phyloP scores from a whole-genome alignment of 2,329 filamentous ascomycete genomes.

The Salinomyces thailandicus region DNA sequence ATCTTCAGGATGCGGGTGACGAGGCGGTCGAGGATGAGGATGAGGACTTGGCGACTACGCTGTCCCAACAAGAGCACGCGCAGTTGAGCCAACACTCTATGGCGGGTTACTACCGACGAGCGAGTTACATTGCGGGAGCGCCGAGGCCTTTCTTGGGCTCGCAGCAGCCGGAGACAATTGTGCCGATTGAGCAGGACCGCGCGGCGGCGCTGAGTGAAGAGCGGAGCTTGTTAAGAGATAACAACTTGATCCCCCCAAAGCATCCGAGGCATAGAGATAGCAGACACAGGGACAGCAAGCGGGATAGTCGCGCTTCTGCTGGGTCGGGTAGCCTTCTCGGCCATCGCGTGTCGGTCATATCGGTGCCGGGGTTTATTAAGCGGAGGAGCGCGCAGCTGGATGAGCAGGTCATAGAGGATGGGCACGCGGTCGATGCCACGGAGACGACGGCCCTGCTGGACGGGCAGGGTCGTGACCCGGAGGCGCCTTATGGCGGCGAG shows the following conservation, averaged over 20 bases:
- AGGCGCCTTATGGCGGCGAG: slow-evolving; percentile 35
- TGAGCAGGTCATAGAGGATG: slow-evolving; percentile 13
- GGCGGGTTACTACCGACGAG: slow-evolving; percentile 60
- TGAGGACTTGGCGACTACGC: slow-evolving; percentile 8
- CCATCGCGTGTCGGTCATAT: slow-evolving; percentile 9
- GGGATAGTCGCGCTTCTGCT: slow-evolving; percentile 12
- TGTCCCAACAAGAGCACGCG: slow-evolving; percentile 7
- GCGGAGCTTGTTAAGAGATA: slow-evolving; percentile 48
- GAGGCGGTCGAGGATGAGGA: slow-evolving; percentile 10
- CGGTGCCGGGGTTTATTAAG: slow-evolving; percentile 12
- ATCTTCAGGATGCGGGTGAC: slow-evolving; percentile 17
- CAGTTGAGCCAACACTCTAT: slow-evolving; percentile 36
- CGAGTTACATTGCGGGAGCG: slow-evolving; percentile 64
- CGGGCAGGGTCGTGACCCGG: slow-evolving; percentile 19
- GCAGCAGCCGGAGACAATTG: slow-evolving; percentile 36
- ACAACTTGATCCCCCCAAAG: slow-evolving; percentile 47
- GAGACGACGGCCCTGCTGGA: slow-evolving; percentile 42
- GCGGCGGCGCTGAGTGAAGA: slow-evolving; percentile 47
- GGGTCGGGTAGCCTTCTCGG: slow-evolving; percentile 9
- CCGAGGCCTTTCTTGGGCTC: slow-evolving; percentile 60
- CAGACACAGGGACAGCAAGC: background rate
- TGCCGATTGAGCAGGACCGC: slow-evolving; percentile 38
- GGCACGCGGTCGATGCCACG: slow-evolving; percentile 13
- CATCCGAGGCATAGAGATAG: slow-evolving; percentile 29
- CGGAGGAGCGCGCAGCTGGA: slow-evolving; percentile 22